Evolutionary conservation across 83 land plant species (phyloP), one percentile per base, ranked within the genome.

Genomic region (Diphasiastrum complanatum): DNA sequence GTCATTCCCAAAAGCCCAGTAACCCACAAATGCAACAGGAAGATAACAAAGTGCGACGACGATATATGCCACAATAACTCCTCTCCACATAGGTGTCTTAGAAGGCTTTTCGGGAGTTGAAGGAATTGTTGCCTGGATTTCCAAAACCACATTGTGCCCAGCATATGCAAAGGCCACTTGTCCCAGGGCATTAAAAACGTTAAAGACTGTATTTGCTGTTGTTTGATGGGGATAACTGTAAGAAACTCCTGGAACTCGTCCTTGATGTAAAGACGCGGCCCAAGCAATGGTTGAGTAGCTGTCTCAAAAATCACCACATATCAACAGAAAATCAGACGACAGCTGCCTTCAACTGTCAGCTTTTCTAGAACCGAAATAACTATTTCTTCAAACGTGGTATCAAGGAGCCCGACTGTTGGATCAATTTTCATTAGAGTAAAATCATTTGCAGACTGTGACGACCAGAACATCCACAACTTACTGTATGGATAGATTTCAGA

Each of bases 101-200:
- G 97, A 91, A 3, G 97, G 97, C 52, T 63, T 79, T 16, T 78
- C 90, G 26, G 86, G 87, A 3, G 81, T 80, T 19, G 97, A 91
- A 23, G 97, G 97, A 47, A 91, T 80, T 3, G 97, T 87, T 3
- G 97, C 97, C 31, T 91, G 97, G 53, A 91, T 91, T 70, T 91
- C 97, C 66, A 91, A 61, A 2, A 83, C 95, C 30, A 91, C 97
- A 67, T 91, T 91, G 64, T 91, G 97, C 0, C 97, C 97, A 0
- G 97, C 97, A 66, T 83, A 91, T 0, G 97, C 95, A 74, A 87
- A 87, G 0, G 96, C 91, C 8, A 91, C 75, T 11, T 80, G 76
- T 1, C 97, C 97, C 25, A 91, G 47, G 18, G 87, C 89, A 51
- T 68, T 77, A 24, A 88, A 73, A 56, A 80, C 77, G 48, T 33